Base-by-base conservation (phyloP, 1,284 basidiomycete species). In the Kwoniella shivajii region DNA sequence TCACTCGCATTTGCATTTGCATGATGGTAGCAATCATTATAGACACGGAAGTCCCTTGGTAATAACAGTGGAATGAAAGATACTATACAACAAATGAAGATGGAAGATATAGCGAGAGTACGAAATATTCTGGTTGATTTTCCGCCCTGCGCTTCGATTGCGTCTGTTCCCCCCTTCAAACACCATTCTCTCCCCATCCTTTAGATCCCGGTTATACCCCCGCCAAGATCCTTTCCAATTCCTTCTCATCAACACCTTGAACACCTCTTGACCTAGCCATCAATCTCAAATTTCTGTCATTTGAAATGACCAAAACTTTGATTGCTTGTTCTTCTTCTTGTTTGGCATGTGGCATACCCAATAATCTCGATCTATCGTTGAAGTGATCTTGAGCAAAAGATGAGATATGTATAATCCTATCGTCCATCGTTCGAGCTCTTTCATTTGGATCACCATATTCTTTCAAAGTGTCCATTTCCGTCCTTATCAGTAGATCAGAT, bases 351-450 rank as follows among this genome's bases (percentile, higher is more conserved):
- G 59, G 50, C 54, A 66, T 76, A 50, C 84, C 84, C 50, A 95
- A 81, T 72, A 91, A 79, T 18, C 80, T 80, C 0, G 89, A 86
- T 13, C 93, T 85, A 77, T 96, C 90, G 22, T 87, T 81, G 86
- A 93, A 98, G 71, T 97, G 91, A 45, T 92, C 88, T 50, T 88
- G 84, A 73, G 97, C 95, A 90, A 92, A 97, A 45, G 88, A 82
- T 10, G 91, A 90, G 20, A 92, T 89, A 67, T 89, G 87, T 39
- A 99, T 82, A 60, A 98, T 97, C 50, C 96, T 82, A 72, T 98
- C 94, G 74, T 99, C 95, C 87, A 97, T 92, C 59, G 84, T 91
- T 31, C 88, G 82, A 47, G 89, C 89, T 6, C 27, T 18, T 37
- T 36, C 51, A 20, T 66, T 50, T 7, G 43, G 55, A 22, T 69